Evolutionary conservation across 1,284 basidiomycete species (phyloP).

Genomic region (Schizophyllum commune): DNA sequence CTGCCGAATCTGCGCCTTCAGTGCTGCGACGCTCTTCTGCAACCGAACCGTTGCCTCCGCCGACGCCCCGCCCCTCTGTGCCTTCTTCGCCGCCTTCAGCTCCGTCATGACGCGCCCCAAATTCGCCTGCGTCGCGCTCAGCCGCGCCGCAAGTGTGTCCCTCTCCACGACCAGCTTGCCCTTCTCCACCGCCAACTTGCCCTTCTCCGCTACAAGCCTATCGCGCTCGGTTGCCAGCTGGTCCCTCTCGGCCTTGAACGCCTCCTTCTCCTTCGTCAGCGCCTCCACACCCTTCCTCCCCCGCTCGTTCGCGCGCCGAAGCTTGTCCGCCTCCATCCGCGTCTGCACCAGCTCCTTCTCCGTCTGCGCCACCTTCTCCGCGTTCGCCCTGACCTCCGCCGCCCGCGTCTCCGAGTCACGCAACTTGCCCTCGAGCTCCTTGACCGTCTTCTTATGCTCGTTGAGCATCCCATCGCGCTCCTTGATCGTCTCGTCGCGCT

Average conservation of each 20-base stretch:
- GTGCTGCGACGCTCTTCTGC: background rate
- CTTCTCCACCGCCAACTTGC: background rate
- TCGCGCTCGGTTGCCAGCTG: background rate
- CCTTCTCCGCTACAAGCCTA: background rate
- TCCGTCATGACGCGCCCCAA: background rate
- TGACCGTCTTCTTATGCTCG: background rate
- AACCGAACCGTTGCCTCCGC: background rate
- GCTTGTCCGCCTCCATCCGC: background rate
- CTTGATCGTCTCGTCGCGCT: no score
- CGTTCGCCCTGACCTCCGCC: no score
- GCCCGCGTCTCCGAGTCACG: no score
- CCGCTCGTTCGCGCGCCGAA: background rate
- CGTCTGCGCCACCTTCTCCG: background rate
- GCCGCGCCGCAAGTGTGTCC: background rate
- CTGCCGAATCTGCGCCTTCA: background rate
- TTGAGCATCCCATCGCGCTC: background rate
- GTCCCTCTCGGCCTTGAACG: background rate
- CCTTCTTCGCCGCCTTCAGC: background rate
- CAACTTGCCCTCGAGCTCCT: background rate
- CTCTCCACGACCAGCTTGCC: background rate
- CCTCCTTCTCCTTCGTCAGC: background rate
- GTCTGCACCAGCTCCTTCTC: background rate
- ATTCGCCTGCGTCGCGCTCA: background rate
- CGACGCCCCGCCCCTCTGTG: no score
- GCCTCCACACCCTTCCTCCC: background rate